Evolutionary conservation across 176 grass and related monocot species (phyloP).

Genomic region (Thinopyrum elongatum): DNA sequence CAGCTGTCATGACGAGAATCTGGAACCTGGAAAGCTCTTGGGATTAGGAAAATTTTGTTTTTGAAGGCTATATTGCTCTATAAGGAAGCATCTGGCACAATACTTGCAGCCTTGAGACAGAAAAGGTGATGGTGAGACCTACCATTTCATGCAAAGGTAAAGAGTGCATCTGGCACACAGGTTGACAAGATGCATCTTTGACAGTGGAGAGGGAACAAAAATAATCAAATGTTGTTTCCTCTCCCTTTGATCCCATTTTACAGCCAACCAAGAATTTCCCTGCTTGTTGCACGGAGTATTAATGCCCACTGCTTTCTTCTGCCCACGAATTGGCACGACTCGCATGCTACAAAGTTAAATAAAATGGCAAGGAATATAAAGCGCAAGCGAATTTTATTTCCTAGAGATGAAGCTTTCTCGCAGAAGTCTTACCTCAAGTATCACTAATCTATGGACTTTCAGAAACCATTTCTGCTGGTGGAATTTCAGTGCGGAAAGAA

Average conservation of each 20-base stretch:
- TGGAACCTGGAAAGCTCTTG: conserved; percentile 36
- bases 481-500: conserved; percentile 22
- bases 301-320: conserved; percentile 30
- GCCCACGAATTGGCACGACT: conserved; percentile 16
- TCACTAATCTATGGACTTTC: not conserved
- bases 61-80: conserved; percentile 39
- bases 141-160: conserved; percentile 20
- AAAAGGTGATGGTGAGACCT: conserved; percentile 23
- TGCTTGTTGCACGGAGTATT: conserved; percentile 4
- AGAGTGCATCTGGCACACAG: conserved; percentile 31
- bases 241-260: not conserved
- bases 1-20: conserved; percentile 40
- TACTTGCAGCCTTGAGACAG: conserved; percentile 17
- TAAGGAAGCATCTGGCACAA: conserved; percentile 37
- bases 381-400: conserved; percentile 24
- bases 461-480: conserved; percentile 4
- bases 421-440: conserved; percentile 15
- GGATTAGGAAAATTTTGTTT: conserved; percentile 33
- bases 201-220: conserved; percentile 50
- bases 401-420: not conserved
- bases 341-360: conserved; percentile 28
- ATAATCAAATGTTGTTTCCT: conserved; percentile 29
- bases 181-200: conserved; percentile 46
- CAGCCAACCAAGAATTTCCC: conserved; percentile 21
- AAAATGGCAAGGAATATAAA: conserved; percentile 38